These are phyloP conservation scores for Astrothelium subdiscretum DNA, from an alignment of 495 filamentous ascomycete species.

Conservation along the genomic window DNA sequence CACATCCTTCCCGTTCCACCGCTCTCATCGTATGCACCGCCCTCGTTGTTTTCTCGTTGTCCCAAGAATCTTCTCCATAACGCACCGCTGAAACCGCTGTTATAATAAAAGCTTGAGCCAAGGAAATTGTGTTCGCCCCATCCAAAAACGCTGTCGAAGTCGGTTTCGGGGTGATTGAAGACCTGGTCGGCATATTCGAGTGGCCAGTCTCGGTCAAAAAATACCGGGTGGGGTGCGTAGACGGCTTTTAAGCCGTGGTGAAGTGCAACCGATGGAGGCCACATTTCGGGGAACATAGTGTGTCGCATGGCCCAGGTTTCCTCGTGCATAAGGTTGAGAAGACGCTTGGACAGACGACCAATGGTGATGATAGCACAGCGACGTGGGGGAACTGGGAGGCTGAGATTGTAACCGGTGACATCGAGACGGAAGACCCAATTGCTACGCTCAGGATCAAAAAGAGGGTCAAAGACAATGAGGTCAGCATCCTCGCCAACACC, in stretches of 20 bases:
- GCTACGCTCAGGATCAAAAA: slow-evolving; percentile 31
- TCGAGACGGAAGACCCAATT: slow-evolving; percentile 35
- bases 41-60: slow-evolving; percentile 33
- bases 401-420: slow-evolving; percentile 29
- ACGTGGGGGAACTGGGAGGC: slow-evolving; percentile 27
- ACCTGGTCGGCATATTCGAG: slow-evolving; percentile 24
- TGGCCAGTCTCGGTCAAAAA: slow-evolving; percentile 41
- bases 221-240: slow-evolving; percentile 37
- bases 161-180: slow-evolving; percentile 35
- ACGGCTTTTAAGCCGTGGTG: slow-evolving; percentile 34
- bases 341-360: slow-evolving; percentile 26
- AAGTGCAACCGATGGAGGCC: slow-evolving; percentile 26
- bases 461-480: slow-evolving; percentile 40
- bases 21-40: slow-evolving; percentile 28
- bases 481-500: slow-evolving; percentile 51
- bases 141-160: slow-evolving; percentile 31
- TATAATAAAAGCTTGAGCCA: slow-evolving; percentile 39
- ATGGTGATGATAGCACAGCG: slow-evolving; percentile 33
- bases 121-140: slow-evolving; percentile 41
- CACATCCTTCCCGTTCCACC: slow-evolving; percentile 26
- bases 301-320: slow-evolving; percentile 26
- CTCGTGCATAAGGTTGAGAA: slow-evolving; percentile 29
- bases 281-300: slow-evolving; percentile 35
- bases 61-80: slow-evolving; percentile 40
- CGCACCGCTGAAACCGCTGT: slow-evolving; percentile 32